Conservation (phyloP, 805 yeast species). For the Hanseniaspora lachancei region DNA sequence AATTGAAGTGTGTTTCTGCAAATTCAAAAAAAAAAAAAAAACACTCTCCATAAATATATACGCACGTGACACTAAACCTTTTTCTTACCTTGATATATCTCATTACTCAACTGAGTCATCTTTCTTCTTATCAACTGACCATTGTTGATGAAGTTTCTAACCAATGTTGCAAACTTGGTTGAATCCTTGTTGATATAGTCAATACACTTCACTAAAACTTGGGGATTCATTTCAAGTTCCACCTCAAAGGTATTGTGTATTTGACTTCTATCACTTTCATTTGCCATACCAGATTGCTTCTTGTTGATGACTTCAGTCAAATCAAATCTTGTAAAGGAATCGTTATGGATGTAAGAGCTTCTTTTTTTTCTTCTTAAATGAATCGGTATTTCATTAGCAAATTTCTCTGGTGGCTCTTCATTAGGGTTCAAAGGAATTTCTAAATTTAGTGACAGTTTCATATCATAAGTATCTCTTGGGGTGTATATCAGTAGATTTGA, state of each 20-base stretch:
- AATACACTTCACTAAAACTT: conserved; percentile 31
- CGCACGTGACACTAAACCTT: conserved; percentile 22
- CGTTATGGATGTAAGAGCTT: conserved; percentile 56
- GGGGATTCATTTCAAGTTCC: conserved; percentile 40
- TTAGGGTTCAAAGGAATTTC: conserved; percentile 52
- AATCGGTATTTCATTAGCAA: conserved; percentile 40
- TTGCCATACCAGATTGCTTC: conserved; percentile 6
- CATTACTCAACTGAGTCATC: conserved; percentile 24
- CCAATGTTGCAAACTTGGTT: conserved; percentile 44
- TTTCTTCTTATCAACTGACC: conserved; percentile 36
- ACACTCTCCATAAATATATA: conserved; percentile 67
- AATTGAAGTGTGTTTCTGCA: too few relatives aligned
- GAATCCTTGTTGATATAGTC: conserved; percentile 34
- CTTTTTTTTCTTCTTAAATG: conserved; percentile 60
- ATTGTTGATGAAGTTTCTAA: conserved; percentile 47
- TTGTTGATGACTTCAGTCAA: conserved; percentile 41
- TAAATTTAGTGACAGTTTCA: conserved; percentile 58
- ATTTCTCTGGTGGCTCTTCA: conserved; percentile 41
- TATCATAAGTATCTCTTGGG: conserved; percentile 68
- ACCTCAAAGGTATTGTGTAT: conserved; percentile 30
- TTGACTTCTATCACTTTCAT: conserved; percentile 20
- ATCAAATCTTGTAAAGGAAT: conserved; percentile 61
- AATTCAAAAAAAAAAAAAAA: too few relatives aligned
- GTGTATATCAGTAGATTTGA: conserved; percentile 57
- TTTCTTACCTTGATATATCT: conserved; percentile 29